A percentile compares a stretch with the other conserved stretches of the same genome.
Conservation (phyloP, 2,329 filamentous ascomycete genomes). For the Davidsoniella australis region DNA sequence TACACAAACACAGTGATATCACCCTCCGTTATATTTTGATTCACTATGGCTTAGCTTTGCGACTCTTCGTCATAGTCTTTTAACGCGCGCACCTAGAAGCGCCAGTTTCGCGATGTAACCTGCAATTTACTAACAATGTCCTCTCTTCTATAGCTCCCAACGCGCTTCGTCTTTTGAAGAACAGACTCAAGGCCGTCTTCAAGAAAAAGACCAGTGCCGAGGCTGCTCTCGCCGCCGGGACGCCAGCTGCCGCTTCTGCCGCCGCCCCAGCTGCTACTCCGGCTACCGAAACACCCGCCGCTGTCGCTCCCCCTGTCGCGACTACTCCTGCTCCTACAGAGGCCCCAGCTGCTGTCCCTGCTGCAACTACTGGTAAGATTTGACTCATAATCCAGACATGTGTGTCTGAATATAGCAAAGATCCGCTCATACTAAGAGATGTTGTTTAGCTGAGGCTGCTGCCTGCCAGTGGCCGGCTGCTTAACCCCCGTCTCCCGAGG, state of each 20-base stretch:
- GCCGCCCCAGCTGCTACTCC: constrained; percentile 1
- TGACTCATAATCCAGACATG: no score
- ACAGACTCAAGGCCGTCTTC: constrained; percentile 36
- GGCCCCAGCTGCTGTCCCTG: background rate
- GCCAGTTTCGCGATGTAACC: background rate
- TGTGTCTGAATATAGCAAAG: background rate
- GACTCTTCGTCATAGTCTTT: background rate
- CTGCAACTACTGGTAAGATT: background rate
- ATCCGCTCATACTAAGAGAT: background rate
- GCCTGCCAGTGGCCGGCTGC: constrained; percentile 5
- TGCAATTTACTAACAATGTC: background rate
- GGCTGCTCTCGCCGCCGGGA: background rate
- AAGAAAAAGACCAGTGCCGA: constrained; percentile 26
- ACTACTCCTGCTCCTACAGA: background rate
- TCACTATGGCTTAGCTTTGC: background rate
- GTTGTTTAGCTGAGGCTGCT: background rate
- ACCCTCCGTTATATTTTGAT: background rate
- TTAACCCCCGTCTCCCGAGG: constrained; percentile 18
- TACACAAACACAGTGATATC: no score
- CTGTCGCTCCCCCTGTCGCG: background rate
- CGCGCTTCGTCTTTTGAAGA: constrained; percentile 37
- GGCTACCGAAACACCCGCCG: background rate
- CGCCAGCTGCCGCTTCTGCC: background rate
- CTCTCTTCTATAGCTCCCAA: constrained; percentile 23
- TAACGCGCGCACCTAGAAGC: background rate